Percentiles rank a stretch among this genome's conserved stretches.
Evolutionary conservation across 805 yeast species (phyloP).

Genomic region (Myxozyma mucilagina): DNA sequence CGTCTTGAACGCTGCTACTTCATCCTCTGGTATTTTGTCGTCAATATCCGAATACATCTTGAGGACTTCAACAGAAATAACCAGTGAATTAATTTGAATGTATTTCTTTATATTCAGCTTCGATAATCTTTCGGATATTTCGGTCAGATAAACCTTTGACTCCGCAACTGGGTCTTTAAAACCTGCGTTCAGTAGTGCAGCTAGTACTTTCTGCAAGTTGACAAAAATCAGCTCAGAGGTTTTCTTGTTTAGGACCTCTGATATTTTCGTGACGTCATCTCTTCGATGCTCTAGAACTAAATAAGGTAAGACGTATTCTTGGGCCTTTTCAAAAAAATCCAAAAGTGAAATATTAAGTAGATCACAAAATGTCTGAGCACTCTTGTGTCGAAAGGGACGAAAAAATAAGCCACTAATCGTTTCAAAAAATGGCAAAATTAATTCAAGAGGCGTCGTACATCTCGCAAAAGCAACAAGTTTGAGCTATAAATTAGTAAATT

Average conservation of each 20-base stretch:
- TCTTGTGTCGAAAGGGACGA: slow-evolving; percentile 52
- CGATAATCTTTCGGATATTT: slow-evolving; percentile 53
- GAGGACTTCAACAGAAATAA: slow-evolving; percentile 42
- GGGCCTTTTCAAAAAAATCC: slow-evolving; percentile 67
- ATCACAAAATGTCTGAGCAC: slow-evolving; percentile 62
- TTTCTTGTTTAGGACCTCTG: slow-evolving; percentile 50
- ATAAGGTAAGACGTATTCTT: slow-evolving; percentile 73
- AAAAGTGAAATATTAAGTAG: slow-evolving; percentile 62
- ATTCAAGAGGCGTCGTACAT: slow-evolving; percentile 69
- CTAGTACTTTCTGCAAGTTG: slow-evolving; percentile 56
- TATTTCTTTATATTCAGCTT: slow-evolving; percentile 34
- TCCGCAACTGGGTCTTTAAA: slow-evolving; percentile 51
- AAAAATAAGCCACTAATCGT: slow-evolving; percentile 65
- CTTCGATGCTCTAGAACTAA: slow-evolving; percentile 65
- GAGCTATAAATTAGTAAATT: slow-evolving; percentile 3
- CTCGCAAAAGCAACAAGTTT: slow-evolving; percentile 49
- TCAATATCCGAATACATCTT: slow-evolving; percentile 44
- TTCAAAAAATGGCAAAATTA: slow-evolving; percentile 77
- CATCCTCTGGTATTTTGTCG: slow-evolving; percentile 15
- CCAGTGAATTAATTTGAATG: slow-evolving; percentile 33
- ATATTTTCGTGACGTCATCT: slow-evolving; percentile 63
- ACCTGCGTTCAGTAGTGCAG: slow-evolving; percentile 56
- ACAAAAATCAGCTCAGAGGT: slow-evolving; percentile 52
- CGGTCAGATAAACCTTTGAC: slow-evolving; percentile 54
- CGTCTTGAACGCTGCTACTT: slow-evolving; percentile 11